phyloP scores from a whole-genome alignment of 2,329 filamentous ascomycete species.

The Ceratocystis colombiana region DNA sequence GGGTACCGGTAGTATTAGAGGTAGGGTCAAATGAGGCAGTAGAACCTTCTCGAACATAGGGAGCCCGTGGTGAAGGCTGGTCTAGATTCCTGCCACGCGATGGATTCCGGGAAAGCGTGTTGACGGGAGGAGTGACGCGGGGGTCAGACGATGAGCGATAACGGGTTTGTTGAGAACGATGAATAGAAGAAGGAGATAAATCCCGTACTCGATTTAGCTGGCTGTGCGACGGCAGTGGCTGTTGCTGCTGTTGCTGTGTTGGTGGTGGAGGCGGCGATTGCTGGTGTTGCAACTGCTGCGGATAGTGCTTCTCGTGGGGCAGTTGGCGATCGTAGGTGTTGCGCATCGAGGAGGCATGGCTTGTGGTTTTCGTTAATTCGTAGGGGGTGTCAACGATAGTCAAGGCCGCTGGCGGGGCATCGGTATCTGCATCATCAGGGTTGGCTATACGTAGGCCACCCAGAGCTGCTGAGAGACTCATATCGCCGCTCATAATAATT shows the following conservation, averaged over 20 bases:
- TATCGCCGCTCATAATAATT: constrained; percentile 69
- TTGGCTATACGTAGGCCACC: constrained; percentile 95
- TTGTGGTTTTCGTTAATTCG: constrained; percentile 7
- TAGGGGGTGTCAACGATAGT: constrained; percentile 15
- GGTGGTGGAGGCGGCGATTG: neutral
- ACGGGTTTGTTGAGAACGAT: constrained; percentile 19
- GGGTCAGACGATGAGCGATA: constrained; percentile 25
- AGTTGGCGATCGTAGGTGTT: constrained; percentile 6
- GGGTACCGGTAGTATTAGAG: neutral
- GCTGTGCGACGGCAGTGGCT: constrained; percentile 21
- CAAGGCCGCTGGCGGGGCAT: constrained; percentile 28
- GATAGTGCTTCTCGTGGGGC: neutral
- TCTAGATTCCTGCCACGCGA: constrained; percentile 22
- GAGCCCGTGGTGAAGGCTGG: constrained; percentile 16
- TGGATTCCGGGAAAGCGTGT: constrained; percentile 24
- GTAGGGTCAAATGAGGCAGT: constrained; percentile 22
- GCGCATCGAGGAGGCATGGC: constrained; percentile 28
- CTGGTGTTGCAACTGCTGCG: constrained; percentile 20
- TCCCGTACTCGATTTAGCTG: constrained; percentile 25
- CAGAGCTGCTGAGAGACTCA: constrained; percentile 83
- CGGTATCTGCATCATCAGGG: constrained; percentile 58
- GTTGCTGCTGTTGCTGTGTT: constrained; percentile 16
- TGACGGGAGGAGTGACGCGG: constrained; percentile 13
- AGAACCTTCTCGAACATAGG: constrained; percentile 25
- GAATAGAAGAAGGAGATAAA: constrained; percentile 18